Evolutionary conservation across 2,329 filamentous ascomycete species (phyloP).

Genomic region (Dactylellina haptotyla): DNA sequence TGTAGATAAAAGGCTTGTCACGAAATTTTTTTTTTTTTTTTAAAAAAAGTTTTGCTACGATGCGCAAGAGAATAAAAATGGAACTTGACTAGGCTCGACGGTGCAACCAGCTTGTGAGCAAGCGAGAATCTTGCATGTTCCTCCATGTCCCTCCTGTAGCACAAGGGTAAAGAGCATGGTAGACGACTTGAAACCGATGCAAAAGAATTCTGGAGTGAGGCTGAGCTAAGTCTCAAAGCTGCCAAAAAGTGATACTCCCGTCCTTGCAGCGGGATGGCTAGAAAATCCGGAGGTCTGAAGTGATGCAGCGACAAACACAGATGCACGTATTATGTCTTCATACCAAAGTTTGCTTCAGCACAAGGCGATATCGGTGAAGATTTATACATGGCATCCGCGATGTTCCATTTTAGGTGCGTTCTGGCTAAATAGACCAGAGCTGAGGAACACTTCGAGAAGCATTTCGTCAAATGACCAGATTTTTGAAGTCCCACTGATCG

Average conservation of each 20-base stretch:
- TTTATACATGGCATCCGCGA: too few species aligned
- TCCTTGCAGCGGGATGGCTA: conserved; percentile 21
- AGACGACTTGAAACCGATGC: conserved; percentile 8
- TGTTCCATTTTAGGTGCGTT: too few species aligned
- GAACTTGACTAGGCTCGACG: conserved; percentile 16
- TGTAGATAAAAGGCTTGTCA: neutral
- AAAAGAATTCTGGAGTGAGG: conserved; percentile 10
- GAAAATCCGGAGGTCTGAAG: conserved; percentile 27
- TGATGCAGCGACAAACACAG: neutral
- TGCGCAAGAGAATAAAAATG: conserved; percentile 1
- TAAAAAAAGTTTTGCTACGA: conserved; percentile 3
- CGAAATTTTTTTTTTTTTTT: conserved; percentile 5
- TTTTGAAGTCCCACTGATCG: too few species aligned
- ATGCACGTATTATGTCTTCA: neutral
- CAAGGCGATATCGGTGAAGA: neutral
- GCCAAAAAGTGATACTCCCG: conserved; percentile 16
- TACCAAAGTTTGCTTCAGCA: neutral
- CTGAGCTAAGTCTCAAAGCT: conserved; percentile 24
- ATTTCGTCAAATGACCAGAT: too few species aligned
- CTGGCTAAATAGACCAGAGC: too few species aligned
- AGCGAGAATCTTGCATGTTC: conserved; percentile 40
- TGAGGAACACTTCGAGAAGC: too few species aligned
- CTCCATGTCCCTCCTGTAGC: neutral
- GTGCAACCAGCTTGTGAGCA: conserved; percentile 8
- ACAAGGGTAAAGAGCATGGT: neutral